Conservation (phyloP, 169 alveolate species). For the Miamiensis avidus region DNA sequence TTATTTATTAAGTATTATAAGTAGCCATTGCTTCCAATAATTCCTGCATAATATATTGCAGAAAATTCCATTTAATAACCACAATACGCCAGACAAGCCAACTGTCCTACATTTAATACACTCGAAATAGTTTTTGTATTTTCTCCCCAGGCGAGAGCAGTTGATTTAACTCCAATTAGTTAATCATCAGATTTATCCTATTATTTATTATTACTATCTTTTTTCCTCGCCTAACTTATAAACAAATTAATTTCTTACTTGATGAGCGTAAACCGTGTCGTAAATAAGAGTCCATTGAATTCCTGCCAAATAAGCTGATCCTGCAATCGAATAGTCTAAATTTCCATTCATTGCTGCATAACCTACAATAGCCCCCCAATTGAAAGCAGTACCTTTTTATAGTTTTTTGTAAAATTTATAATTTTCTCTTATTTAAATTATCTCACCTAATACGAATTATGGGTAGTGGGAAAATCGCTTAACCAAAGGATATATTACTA, state of each 20-base stretch:
- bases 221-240: no score
- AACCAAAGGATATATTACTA: slow-evolving; percentile 87
- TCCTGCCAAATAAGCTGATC: slow-evolving; percentile 80
- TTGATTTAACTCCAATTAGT: slow-evolving; percentile 84
- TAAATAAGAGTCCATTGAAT: slow-evolving; percentile 91
- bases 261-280: slow-evolving; percentile 96
- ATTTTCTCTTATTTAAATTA: not conserved
- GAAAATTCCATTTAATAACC: slow-evolving; percentile 51
- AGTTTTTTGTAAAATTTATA: not conserved
- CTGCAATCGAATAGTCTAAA: slow-evolving; percentile 40
- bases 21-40: slow-evolving; percentile 11
- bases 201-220: no score
- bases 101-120: slow-evolving; percentile 17
- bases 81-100: slow-evolving; percentile 11
- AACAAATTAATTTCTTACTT: slow-evolving; percentile 88
- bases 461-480: slow-evolving; percentile 92
- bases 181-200: no score
- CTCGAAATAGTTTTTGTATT: slow-evolving; percentile 35
- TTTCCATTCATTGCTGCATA: slow-evolving; percentile 76
- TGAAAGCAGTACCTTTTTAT: slow-evolving; percentile 77
- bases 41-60: slow-evolving; percentile 34
- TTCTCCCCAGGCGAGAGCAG: slow-evolving; percentile 92
- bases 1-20: slow-evolving; percentile 1
- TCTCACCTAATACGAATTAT: slow-evolving; percentile 87
- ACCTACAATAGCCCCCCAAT: slow-evolving; percentile 89